Evolutionary conservation across 2,329 filamentous ascomycete species (phyloP).

Genomic region (Aspergillus pseudoglaucus): DNA sequence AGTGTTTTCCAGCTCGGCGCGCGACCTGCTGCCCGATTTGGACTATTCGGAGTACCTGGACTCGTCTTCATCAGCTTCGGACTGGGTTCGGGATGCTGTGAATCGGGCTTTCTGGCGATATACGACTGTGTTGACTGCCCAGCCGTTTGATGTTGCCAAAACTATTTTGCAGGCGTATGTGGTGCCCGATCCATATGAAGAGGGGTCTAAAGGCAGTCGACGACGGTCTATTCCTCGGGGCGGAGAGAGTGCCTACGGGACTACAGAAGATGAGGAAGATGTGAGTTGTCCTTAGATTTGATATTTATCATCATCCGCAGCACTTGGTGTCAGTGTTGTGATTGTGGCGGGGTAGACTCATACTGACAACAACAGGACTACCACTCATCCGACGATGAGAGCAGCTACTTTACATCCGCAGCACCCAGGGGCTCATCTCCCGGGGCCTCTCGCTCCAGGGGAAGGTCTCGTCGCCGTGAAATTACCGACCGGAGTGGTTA

Average conservation of each 20-base stretch:
- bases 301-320: neutral
- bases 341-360: neutral
- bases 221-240: conserved; percentile 19
- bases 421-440: conserved; percentile 38
- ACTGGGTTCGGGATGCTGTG: conserved; percentile 67
- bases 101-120: conserved; percentile 92
- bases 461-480: conserved; percentile 26
- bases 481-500: conserved; percentile 43
- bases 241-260: conserved; percentile 1
- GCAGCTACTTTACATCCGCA: conserved; percentile 73
- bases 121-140: conserved; percentile 76
- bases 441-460: conserved; percentile 33
- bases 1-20: conserved; percentile 58
- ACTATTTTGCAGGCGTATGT: conserved; percentile 75
- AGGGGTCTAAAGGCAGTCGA: conserved; percentile 19
- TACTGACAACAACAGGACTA: conserved; percentile 22
- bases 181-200: conserved; percentile 33
- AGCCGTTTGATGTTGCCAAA: conserved; percentile 97
- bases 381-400: conserved; percentile 63
- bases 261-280: conserved; percentile 21
- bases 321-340: neutral
- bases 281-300: conserved; percentile 13
- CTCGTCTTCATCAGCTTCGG: conserved; percentile 65
- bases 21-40: conserved; percentile 80
- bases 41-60: conserved; percentile 90